phyloP scores from a whole-genome alignment of 805 yeast genomes.

The Metschnikowia rubicola region DNA sequence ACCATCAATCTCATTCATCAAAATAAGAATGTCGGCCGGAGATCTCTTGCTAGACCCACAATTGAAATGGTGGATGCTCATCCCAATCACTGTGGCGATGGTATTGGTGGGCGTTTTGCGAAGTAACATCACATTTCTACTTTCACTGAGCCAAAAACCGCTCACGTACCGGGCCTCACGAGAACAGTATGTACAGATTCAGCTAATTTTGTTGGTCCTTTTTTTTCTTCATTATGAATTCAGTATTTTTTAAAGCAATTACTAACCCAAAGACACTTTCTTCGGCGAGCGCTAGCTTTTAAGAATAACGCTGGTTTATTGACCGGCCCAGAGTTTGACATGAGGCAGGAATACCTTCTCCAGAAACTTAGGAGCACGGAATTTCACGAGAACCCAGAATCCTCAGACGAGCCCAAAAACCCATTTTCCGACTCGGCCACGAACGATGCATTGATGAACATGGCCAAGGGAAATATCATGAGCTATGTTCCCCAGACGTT shows the following conservation, averaged over 20 bases:
- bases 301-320: conserved; percentile 52
- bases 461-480: conserved; percentile 79
- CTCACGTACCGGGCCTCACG: conserved; percentile 45
- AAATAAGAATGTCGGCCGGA: conserved; percentile 1
- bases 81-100: conserved; percentile 90
- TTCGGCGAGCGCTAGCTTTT: conserved; percentile 58
- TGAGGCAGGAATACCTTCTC: conserved; percentile 48
- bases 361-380: conserved; percentile 50
- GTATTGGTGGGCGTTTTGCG: conserved; percentile 79
- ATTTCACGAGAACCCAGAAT: conserved; percentile 50
- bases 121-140: conserved; percentile 58
- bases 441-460: conserved; percentile 67
- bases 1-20: background rate
- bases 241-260: background rate
- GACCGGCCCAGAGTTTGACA: conserved; percentile 47
- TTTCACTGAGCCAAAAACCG: conserved; percentile 56
- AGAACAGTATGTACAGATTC: conserved; percentile 41
- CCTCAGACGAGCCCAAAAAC: conserved; percentile 42
- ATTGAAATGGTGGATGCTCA: conserved; percentile 81
- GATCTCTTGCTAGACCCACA: conserved; percentile 60
- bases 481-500: conserved; percentile 88
- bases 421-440: conserved; percentile 70
- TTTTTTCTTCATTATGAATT: background rate
- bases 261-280: conserved; percentile 42
- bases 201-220: too few species aligned